A percentile compares a stretch with the other conserved stretches of the same genome.
phyloP scores from a whole-genome alignment of 805 yeast genomes.

The Groenewaldozyma tartarivorans region DNA sequence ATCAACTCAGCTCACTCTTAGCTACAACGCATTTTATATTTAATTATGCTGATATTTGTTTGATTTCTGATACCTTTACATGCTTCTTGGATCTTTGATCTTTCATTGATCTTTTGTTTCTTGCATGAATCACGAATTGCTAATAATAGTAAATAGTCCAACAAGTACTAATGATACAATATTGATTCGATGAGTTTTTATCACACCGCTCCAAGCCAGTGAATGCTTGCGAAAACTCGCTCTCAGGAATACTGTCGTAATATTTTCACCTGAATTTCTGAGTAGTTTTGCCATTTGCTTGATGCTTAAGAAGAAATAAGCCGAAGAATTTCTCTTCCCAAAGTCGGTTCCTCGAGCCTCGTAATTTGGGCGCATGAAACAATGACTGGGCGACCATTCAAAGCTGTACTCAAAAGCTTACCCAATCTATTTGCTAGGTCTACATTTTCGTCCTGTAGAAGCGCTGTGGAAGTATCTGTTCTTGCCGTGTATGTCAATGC shows the following conservation, averaged over 20 bases:
- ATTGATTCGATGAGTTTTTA: too few relatives aligned
- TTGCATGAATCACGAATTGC: too few relatives aligned
- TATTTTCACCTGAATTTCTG: too few relatives aligned
- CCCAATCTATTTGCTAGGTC: not conserved
- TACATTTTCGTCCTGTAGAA: not conserved
- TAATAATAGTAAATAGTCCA: too few relatives aligned
- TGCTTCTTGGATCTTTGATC: too few relatives aligned
- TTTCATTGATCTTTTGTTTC: too few relatives aligned
- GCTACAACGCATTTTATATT: conserved; percentile 1
- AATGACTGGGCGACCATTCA: not conserved
- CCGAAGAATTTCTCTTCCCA: not conserved
- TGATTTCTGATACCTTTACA: not conserved
- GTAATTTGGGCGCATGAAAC: not conserved
- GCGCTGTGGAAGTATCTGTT: not conserved
- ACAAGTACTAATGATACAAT: too few relatives aligned
- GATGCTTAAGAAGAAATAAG: too few relatives aligned
- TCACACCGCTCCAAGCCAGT: too few relatives aligned
- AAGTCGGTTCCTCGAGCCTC: not conserved
- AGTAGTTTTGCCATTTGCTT: too few relatives aligned
- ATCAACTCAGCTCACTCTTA: conserved; percentile 23
- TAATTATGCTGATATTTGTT: not conserved
- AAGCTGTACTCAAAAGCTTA: not conserved
- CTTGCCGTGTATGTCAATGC: not conserved
- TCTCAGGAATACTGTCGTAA: too few relatives aligned
- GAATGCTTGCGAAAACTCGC: too few relatives aligned